Evolutionary conservation across 257 asterid genomes (phyloP).

Genomic region (Solanum raphanifolium): DNA sequence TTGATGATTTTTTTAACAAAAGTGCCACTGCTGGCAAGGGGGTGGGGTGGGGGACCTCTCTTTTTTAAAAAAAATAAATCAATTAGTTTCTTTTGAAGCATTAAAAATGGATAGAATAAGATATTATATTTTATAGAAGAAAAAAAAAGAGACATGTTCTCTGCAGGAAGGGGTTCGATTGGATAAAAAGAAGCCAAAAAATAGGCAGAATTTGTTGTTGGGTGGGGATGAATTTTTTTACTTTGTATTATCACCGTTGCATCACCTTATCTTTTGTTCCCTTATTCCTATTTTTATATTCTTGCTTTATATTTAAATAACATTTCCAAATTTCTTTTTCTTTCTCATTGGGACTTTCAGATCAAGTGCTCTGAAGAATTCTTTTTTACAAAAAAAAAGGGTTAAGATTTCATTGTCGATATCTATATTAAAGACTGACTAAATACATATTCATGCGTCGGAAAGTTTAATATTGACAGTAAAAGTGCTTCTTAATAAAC

Average conservation of each 20-base stretch:
- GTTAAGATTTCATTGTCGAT: background rate
- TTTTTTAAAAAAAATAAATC: too few species aligned
- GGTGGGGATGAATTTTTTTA: conserved; percentile 14
- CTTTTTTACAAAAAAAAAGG: background rate
- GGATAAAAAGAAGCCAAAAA: conserved; percentile 66
- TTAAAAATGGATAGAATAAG: conserved; percentile 9
- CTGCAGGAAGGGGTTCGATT: conserved; percentile 78
- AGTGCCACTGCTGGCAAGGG: background rate
- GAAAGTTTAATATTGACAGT: background rate
- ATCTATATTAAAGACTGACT: background rate
- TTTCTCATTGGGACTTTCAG: conserved; percentile 39
- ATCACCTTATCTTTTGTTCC: conserved; percentile 71
- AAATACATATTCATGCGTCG: background rate
- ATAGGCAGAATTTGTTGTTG: conserved; percentile 60
- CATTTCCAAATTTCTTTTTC: background rate
- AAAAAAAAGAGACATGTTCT: conserved; percentile 68
- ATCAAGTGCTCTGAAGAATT: background rate
- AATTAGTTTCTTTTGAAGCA: conserved; percentile 1
- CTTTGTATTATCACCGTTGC: conserved; percentile 49
- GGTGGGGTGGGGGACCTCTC: background rate
- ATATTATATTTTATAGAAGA: conserved; percentile 8
- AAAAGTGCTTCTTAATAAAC: accelerated
- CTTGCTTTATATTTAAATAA: background rate
- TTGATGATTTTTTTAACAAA: background rate
- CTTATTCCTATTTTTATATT: conserved; percentile 31